A percentile compares a stretch with the other conserved stretches of the same genome.
Conservation (phyloP, 805 yeast genomes). For the Saccharomycopsis microspora region DNA sequence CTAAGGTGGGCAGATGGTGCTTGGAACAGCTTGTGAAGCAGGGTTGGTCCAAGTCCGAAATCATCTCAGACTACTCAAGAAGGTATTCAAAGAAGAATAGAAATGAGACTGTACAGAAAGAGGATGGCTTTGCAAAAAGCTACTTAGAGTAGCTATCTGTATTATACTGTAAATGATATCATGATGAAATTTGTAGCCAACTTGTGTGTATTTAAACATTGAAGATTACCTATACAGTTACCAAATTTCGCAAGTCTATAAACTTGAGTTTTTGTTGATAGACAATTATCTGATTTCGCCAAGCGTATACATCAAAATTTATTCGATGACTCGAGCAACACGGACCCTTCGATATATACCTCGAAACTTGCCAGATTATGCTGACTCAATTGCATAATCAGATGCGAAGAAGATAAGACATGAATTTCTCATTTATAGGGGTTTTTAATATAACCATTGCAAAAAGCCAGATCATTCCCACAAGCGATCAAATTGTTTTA, state of each 20-base stretch:
- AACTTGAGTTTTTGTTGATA: no score
- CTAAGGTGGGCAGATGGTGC: slow-evolving; percentile 1
- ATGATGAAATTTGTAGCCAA: not conserved
- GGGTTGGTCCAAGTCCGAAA: slow-evolving; percentile 11
- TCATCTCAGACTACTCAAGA: slow-evolving; percentile 9
- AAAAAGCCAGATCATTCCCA: not conserved
- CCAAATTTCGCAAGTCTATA: not conserved
- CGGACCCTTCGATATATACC: not conserved
- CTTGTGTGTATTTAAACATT: not conserved
- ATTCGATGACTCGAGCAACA: no score
- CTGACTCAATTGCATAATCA: not conserved
- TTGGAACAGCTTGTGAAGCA: slow-evolving; percentile 3
- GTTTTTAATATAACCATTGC: not conserved
- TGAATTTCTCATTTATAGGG: not conserved
- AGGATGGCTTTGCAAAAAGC: not conserved
- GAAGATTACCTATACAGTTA: not conserved
- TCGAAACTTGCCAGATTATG: not conserved
- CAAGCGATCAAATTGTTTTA: not conserved
- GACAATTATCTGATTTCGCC: no score
- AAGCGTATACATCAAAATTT: no score
- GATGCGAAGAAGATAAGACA: not conserved
- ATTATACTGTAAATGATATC: not conserved
- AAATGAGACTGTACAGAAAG: not conserved
- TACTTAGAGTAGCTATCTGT: not conserved
- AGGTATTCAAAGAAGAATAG: not conserved